phyloP scores from a whole-genome alignment of 768 basidiomycete species.

The Lyophyllum semitale region DNA sequence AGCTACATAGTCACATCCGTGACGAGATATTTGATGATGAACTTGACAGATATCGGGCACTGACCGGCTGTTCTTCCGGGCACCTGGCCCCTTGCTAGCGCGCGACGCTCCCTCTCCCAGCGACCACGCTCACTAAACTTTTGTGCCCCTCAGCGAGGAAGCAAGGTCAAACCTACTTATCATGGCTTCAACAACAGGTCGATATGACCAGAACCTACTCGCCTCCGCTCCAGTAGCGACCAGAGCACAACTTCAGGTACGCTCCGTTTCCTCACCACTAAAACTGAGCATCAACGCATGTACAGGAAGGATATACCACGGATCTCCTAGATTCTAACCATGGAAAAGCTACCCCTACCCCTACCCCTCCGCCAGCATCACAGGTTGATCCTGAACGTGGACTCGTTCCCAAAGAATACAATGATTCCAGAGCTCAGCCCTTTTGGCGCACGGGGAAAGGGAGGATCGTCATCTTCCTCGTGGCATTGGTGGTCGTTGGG shows the following conservation, averaged over 20 bases:
- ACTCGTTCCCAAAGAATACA: slow-evolving; percentile 21
- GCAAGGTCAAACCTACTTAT: slow-evolving; percentile 3
- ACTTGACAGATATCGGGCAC: too few species aligned
- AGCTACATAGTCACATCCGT: too few species aligned
- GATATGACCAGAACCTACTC: slow-evolving; percentile 40
- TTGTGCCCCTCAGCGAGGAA: slow-evolving; percentile 18
- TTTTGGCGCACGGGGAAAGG: slow-evolving; percentile 55
- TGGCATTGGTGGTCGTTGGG: slow-evolving; percentile 43
- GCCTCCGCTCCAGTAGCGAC: slow-evolving; percentile 37
- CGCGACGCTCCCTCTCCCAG: slow-evolving; percentile 1
- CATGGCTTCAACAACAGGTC: slow-evolving; percentile 20
- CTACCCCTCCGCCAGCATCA: slow-evolving; percentile 17
- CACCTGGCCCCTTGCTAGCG: slow-evolving; percentile 12
- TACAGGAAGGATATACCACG: slow-evolving; percentile 56
- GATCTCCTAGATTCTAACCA: slow-evolving; percentile 37
- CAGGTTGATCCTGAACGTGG: slow-evolving; percentile 21
- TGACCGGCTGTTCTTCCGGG: slow-evolving; percentile 14
- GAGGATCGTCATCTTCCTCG: slow-evolving; percentile 36
- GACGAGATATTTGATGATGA: too few species aligned
- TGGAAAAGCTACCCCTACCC: slow-evolving; percentile 14
- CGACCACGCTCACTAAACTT: slow-evolving; percentile 1
- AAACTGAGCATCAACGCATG: background rate
- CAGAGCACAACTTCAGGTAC: slow-evolving; percentile 40
- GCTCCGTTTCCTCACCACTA: background rate
- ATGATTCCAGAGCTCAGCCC: slow-evolving; percentile 25